Percentiles rank a stretch among this genome's conserved stretches.
These are phyloP conservation scores for Lasiodiplodia hormozganensis DNA, from an alignment of 2,329 filamentous ascomycete genomes.

Conservation along the genomic window DNA sequence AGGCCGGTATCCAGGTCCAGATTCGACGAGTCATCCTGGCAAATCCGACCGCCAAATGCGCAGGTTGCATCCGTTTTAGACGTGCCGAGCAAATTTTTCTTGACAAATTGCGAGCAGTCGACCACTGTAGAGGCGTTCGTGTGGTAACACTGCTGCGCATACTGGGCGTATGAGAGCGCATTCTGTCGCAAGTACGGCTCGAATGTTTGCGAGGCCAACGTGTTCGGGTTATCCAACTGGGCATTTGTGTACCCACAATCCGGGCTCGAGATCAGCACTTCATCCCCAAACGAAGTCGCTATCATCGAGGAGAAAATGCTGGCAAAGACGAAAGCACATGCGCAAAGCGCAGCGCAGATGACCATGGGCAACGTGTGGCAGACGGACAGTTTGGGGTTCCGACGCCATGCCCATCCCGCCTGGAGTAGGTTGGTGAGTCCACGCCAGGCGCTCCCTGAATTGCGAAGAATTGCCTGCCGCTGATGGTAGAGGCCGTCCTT, in stretches of 20 bases:
- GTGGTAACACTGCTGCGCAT: slow-evolving; percentile 28
- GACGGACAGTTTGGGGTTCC: not conserved
- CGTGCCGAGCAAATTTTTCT: slow-evolving; percentile 15
- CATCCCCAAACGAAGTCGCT: slow-evolving; percentile 34
- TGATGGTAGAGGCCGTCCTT: slow-evolving; percentile 38
- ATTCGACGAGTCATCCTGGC: slow-evolving; percentile 30
- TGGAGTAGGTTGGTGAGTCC: slow-evolving; percentile 13
- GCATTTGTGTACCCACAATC: slow-evolving; percentile 31
- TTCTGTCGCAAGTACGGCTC: not conserved
- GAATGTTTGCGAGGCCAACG: not conserved
- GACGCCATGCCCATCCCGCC: slow-evolving; percentile 6
- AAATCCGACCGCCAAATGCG: slow-evolving; percentile 31
- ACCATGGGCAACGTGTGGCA: slow-evolving; percentile 5
- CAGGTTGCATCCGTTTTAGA: slow-evolving; percentile 28
- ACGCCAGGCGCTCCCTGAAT: slow-evolving; percentile 12
- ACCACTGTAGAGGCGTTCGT: not conserved
- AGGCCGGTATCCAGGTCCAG: slow-evolving; percentile 34
- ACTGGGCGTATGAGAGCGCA: slow-evolving; percentile 2
- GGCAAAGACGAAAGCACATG: slow-evolving; percentile 35
- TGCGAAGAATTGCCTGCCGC: slow-evolving; percentile 29
- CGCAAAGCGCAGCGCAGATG: not conserved
- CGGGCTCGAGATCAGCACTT: slow-evolving; percentile 24
- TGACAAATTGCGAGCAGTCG: slow-evolving; percentile 20
- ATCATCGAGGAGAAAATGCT: slow-evolving; percentile 45
- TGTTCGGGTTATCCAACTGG: slow-evolving; percentile 18